Evolutionary conservation across 2,329 filamentous ascomycete species (phyloP).

Genomic region (Berkeleyomyces rouxiae): DNA sequence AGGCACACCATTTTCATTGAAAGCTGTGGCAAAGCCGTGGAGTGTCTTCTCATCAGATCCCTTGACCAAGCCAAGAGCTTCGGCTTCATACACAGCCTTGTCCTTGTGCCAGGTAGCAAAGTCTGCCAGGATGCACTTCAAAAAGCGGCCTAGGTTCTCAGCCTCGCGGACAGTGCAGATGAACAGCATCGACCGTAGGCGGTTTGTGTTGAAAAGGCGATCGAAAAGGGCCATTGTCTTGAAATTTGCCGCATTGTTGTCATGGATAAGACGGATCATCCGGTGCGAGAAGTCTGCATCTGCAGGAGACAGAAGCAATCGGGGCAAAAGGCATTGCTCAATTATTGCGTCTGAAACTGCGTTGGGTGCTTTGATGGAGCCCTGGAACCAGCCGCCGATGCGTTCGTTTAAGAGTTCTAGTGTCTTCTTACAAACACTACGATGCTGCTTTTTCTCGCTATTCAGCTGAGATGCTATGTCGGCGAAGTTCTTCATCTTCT

Average conservation of each 20-base stretch:
- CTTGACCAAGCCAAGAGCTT: conserved; percentile 39
- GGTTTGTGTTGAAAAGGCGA: conserved; percentile 67
- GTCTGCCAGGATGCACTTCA: conserved; percentile 67
- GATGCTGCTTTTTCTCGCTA: conserved; percentile 14
- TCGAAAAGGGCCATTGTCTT: conserved; percentile 71
- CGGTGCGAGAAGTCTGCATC: conserved; percentile 82
- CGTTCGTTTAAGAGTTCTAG: conserved; percentile 56
- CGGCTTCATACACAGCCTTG: conserved; percentile 57
- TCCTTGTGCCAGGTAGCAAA: conserved; percentile 72
- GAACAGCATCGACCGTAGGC: conserved; percentile 69
- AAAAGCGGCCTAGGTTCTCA: conserved; percentile 80
- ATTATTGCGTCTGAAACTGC: conserved; percentile 63
- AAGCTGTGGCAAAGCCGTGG: conserved; percentile 60
- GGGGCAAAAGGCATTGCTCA: conserved; percentile 84
- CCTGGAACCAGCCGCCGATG: conserved; percentile 61
- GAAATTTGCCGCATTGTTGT: conserved; percentile 70
- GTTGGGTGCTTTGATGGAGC: conserved; percentile 29
- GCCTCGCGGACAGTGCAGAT: conserved; percentile 80
- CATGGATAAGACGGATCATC: conserved; percentile 76
- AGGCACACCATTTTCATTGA: conserved; percentile 45
- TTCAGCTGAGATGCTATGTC: conserved; percentile 29
- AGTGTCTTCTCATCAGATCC: conserved; percentile 35
- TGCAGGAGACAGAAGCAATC: conserved; percentile 63
- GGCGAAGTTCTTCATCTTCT: conserved; percentile 51
- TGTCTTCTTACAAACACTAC: conserved; percentile 11